phyloP scores from a whole-genome alignment of 495 filamentous ascomycete species.

The Hypoxylon cercidicola region DNA sequence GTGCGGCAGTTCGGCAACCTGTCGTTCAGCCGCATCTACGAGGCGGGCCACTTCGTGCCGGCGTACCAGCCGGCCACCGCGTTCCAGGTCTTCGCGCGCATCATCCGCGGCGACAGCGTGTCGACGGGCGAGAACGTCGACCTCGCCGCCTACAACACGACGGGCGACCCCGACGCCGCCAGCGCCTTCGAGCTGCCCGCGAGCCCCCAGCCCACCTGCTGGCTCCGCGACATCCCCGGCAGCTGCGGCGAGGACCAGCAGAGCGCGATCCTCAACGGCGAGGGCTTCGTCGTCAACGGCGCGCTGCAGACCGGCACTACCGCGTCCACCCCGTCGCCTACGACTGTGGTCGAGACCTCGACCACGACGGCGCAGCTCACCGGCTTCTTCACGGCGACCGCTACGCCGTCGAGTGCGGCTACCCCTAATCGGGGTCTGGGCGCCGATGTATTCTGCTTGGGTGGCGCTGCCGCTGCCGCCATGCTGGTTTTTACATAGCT shows the following conservation, averaged over 20 bases:
- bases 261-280: slow-evolving; percentile 53
- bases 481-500: slow-evolving; percentile 4
- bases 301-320: slow-evolving; percentile 61
- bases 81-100: slow-evolving; percentile 72
- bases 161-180: slow-evolving; percentile 61
- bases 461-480: slow-evolving; percentile 5
- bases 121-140: slow-evolving; percentile 66
- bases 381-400: slow-evolving; percentile 42
- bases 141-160: slow-evolving; percentile 62
- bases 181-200: slow-evolving; percentile 54
- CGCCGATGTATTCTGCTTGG: neutral
- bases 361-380: slow-evolving; percentile 42
- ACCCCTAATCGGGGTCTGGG: neutral
- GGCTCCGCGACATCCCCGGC: slow-evolving; percentile 58
- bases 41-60: slow-evolving; percentile 71
- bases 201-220: slow-evolving; percentile 64
- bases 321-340: slow-evolving; percentile 38
- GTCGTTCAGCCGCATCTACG: slow-evolving; percentile 68
- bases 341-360: slow-evolving; percentile 34
- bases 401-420: slow-evolving; percentile 37
- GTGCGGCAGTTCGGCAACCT: slow-evolving; percentile 71
- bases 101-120: slow-evolving; percentile 67
- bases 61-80: slow-evolving; percentile 71
- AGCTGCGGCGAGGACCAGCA: slow-evolving; percentile 64
- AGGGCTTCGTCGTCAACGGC: slow-evolving; percentile 60